Evolutionary conservation across 2,329 filamentous ascomycete genomes (phyloP).

Genomic region (Elsinoe perseae): DNA sequence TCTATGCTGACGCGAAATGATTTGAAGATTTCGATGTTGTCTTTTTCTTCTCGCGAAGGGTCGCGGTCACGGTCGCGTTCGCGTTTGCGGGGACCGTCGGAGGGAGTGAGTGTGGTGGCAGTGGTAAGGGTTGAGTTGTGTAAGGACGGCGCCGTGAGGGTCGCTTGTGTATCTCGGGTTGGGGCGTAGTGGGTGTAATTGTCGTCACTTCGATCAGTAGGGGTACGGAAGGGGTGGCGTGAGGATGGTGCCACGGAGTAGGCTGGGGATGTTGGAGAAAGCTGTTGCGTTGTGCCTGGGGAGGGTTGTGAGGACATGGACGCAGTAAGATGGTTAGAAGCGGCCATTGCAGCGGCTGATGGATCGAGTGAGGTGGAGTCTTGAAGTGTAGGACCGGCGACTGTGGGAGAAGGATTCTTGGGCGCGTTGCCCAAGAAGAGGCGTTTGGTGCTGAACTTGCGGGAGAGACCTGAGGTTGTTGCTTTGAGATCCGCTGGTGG

Average conservation of each 20-base stretch:
- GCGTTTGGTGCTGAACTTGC: constrained; percentile 48
- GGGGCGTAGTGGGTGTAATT: constrained; percentile 23
- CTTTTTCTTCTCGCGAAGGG: constrained; percentile 30
- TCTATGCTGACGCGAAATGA: constrained; percentile 97
- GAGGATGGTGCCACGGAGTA: constrained; percentile 30
- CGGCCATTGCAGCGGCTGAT: constrained; percentile 44
- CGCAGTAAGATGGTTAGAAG: constrained; percentile 44
- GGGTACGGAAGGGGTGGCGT: constrained; percentile 29
- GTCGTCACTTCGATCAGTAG: constrained; percentile 17
- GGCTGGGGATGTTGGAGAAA: constrained; percentile 44
- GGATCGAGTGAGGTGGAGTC: constrained; percentile 41
- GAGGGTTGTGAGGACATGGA: constrained; percentile 40
- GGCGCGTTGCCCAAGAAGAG: constrained; percentile 42
- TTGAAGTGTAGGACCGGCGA: constrained; percentile 36
- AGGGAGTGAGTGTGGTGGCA: background rate
- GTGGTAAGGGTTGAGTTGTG: constrained; percentile 23
- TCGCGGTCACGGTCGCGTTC: constrained; percentile 10
- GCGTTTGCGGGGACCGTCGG: constrained; percentile 15
- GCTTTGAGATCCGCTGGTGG: constrained; percentile 19
- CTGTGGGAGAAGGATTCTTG: constrained; percentile 46
- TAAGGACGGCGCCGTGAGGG: constrained; percentile 23
- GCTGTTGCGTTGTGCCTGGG: constrained; percentile 34
- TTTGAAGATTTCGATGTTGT: constrained; percentile 90
- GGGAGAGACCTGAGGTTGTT: constrained; percentile 34
- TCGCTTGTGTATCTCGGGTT: constrained; percentile 24